These are phyloP conservation scores for Tylopilus subfusipes DNA, from an alignment of 768 basidiomycete genomes.

Conservation along the genomic window DNA sequence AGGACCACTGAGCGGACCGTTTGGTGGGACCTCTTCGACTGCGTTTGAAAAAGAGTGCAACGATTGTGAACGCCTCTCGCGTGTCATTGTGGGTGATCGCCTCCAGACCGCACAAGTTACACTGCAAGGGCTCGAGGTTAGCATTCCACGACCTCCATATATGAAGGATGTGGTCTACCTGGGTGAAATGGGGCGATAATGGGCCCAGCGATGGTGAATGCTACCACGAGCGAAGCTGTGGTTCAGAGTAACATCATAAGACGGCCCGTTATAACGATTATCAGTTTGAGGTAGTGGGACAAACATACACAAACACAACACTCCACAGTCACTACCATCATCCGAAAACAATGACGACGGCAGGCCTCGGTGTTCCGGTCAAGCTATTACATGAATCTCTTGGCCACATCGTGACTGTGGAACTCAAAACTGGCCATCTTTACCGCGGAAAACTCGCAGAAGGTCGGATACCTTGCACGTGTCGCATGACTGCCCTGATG, in stretches of 20 bases:
- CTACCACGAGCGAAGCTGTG: background rate
- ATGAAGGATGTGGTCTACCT: background rate
- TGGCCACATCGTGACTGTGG: conserved; percentile 96
- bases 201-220: background rate
- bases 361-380: conserved; percentile 86
- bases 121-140: background rate
- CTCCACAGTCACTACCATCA: conserved; percentile 9
- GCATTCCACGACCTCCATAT: background rate
- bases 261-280: background rate
- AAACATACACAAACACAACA: conserved; percentile 21
- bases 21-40: conserved; percentile 14
- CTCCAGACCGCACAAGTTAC: background rate
- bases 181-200: background rate
- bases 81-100: conserved; percentile 14
- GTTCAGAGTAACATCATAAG: background rate
- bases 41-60: conserved; percentile 17
- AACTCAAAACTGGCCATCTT: conserved; percentile 95
- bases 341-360: conserved; percentile 37
- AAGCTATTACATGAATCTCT: conserved; percentile 96
- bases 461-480: conserved; percentile 43
- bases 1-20: conserved; percentile 44
- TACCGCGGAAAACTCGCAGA: conserved; percentile 97
- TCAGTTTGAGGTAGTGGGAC: background rate
- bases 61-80: conserved; percentile 17
- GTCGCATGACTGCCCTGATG: conserved; percentile 18